Evolutionary conservation across 73 alveolate species (phyloP).

Genomic region (Breviolum minutum): DNA sequence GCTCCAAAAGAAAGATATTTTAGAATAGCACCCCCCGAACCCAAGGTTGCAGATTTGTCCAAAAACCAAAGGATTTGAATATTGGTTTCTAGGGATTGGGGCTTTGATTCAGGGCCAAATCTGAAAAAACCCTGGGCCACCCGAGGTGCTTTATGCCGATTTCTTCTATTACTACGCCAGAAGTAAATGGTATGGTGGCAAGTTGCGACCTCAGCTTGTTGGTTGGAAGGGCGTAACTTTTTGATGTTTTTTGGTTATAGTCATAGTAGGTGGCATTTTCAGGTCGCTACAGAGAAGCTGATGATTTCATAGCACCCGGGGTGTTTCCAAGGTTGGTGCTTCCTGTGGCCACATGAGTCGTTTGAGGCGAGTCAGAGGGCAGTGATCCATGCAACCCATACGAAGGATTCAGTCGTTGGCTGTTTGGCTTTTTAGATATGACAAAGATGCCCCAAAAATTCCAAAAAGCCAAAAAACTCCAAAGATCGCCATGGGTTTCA

Average conservation of each 20-base stretch:
- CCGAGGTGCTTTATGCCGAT: conserved; percentile 96
- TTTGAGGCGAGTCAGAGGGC: neutral
- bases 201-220: neutral
- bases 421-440: too few species aligned
- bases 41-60: too few species aligned
- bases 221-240: neutral
- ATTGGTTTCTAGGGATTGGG: too few species aligned
- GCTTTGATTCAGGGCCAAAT: too few species aligned
- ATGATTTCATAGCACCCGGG: neutral
- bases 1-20: too few species aligned
- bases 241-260: neutral
- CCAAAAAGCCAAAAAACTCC: too few species aligned
- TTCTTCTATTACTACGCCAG: conserved; percentile 97
- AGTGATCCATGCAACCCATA: neutral
- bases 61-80: too few species aligned
- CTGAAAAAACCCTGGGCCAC: too few species aligned
- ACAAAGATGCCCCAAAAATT: too few species aligned
- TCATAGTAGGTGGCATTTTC: neutral
- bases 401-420: neutral
- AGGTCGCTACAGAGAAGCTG: neutral
- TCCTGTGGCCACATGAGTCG: conserved; percentile 71
- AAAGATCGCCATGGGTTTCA: too few species aligned
- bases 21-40: neutral
- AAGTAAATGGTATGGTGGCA: conserved; percentile 86
- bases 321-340: conserved; percentile 5